Evolutionary conservation across 345 rosid species (phyloP), one percentile per base, ranked within the genome.

Genomic region (Syzygium jambos): DNA sequence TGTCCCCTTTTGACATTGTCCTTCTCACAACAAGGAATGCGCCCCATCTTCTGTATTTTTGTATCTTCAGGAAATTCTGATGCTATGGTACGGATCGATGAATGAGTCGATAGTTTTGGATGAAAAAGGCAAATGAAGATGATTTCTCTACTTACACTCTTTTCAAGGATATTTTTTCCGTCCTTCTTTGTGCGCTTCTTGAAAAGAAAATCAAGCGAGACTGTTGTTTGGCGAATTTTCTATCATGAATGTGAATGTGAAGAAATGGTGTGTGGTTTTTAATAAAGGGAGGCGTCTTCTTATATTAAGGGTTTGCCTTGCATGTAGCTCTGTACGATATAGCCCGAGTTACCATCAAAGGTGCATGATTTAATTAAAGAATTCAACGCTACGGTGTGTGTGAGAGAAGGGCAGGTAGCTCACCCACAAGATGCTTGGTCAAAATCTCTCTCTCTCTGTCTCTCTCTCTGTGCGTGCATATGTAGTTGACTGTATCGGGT

Each of bases 1-100:
- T 96, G 99, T 15, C 99, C 99, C 88, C 98, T 93, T 88, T 98
- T 95, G 89, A 98, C 99, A 85, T 90, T 95, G 85, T 95, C 98
- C 92, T 94, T 96, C 94, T 96, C 99, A 86, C 99, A 98, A 65
- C 99, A 95, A 56, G 99, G 98, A 78, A 98, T 94, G 86, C 99
- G 91, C 23, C 97, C 99, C 99, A 96, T 97, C 85, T 87, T 89
- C 84, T 87, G 88, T 88, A 41, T 65, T 61, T 68, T 51, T 46
- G 17, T 38, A 84, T 51, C 61, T 53, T 68, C 83, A 29, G 34
- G 51, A 41, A 63, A 54, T 85, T 61, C 46, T 82, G 52, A 23
- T 83, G 51, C 51, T 59, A 43, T 84, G 59, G 57, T 15, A n/a
- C 30, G 29, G 52, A 91, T 87, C 15, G 89, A 88, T 73, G 89